Percentiles rank a stretch among this genome's conserved stretches.
phyloP scores from a whole-genome alignment of 2,329 filamentous ascomycete species.

The Cadophora luteo-olivacea region DNA sequence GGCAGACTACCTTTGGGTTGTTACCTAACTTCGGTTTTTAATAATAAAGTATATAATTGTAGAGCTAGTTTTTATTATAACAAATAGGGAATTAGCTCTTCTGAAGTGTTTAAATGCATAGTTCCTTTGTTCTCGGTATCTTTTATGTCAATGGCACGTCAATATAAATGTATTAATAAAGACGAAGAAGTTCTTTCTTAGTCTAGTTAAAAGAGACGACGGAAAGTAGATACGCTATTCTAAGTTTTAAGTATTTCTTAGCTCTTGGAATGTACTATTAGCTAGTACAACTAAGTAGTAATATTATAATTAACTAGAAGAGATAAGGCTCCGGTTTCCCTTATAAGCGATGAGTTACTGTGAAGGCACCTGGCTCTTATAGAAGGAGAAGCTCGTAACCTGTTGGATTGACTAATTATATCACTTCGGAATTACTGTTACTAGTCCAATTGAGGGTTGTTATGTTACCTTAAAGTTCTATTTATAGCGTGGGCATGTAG shows the following conservation, averaged over 20 bases:
- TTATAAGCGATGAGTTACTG: neutral
- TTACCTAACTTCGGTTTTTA: neutral
- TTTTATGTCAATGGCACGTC: neutral
- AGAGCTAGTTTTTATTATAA: slow-evolving; percentile 10
- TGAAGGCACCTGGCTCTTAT: neutral
- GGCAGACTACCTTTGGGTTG: neutral
- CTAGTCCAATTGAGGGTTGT: neutral
- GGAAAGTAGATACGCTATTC: neutral
- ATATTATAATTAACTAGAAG: neutral
- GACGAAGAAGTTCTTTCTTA: neutral
- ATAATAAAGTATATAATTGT: neutral
- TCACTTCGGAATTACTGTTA: neutral
- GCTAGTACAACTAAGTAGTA: neutral
- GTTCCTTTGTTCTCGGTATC: neutral
- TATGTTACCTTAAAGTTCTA: neutral
- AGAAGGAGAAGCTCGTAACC: neutral
- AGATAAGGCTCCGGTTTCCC: neutral
- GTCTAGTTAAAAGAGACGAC: neutral
- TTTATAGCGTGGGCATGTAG: neutral
- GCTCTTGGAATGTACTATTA: neutral
- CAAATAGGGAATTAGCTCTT: neutral
- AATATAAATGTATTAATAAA: neutral
- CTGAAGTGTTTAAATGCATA: neutral
- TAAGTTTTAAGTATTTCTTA: neutral
- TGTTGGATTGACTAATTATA: neutral